Percentiles rank a stretch among this genome's conserved stretches.
These are phyloP conservation scores for Heterococcus sp. DNA, from an alignment of 108 stramenopile species.

Conservation along the genomic window DNA sequence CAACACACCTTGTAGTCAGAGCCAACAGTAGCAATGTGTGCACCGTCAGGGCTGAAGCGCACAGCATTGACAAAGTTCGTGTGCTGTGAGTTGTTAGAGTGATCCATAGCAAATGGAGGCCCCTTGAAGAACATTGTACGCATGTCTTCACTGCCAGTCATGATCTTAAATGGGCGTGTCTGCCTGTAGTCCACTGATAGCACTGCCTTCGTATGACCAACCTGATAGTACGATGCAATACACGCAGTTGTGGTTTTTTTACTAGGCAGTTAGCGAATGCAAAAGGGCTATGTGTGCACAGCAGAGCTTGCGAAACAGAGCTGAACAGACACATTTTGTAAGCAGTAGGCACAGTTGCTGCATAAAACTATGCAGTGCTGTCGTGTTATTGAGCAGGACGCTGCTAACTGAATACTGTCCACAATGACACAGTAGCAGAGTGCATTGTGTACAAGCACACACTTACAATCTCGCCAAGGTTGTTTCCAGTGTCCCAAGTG, in stretches of 20 bases:
- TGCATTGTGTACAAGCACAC: not conserved
- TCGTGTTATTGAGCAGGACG: too few species aligned
- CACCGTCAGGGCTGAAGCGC: slow-evolving; percentile 77
- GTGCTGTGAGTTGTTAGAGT: slow-evolving; percentile 63
- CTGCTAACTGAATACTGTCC: too few species aligned
- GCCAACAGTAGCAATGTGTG: slow-evolving; percentile 56
- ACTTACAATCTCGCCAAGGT: slow-evolving; percentile 50
- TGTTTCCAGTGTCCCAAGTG: slow-evolving; percentile 61
- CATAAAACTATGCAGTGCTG: too few species aligned
- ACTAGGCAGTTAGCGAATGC: too few species aligned
- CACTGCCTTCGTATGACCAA: slow-evolving; percentile 57
- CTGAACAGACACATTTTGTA: too few species aligned
- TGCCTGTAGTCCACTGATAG: slow-evolving; percentile 70
- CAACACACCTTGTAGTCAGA: slow-evolving; percentile 71
- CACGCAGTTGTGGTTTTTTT: too few species aligned
- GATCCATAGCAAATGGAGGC: slow-evolving; percentile 82
- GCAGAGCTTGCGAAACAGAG: too few species aligned
- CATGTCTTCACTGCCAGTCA: slow-evolving; percentile 81
- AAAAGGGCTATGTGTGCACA: too few species aligned
- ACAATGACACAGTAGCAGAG: too few species aligned
- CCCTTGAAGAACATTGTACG: slow-evolving; percentile 79
- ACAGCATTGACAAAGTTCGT: slow-evolving; percentile 73
- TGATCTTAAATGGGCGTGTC: slow-evolving; percentile 75
- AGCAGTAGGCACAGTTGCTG: too few species aligned
- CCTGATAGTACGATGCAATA: too few species aligned